Evolutionary conservation across 1,139 yeast species (phyloP), one percentile per base, ranked within the genome.

Genomic region (Pichia sp.): DNA sequence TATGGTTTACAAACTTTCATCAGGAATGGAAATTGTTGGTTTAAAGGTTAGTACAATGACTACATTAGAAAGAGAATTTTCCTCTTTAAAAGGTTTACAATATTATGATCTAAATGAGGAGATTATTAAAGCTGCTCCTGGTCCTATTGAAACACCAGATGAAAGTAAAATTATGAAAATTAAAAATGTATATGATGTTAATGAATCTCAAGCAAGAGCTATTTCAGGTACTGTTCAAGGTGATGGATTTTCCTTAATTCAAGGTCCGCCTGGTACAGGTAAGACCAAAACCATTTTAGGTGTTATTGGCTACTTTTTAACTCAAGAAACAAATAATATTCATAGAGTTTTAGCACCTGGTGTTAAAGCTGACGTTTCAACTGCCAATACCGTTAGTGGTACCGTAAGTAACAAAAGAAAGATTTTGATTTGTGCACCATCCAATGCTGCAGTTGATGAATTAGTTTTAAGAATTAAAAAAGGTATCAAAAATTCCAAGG

Each of bases 211-310:
- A 64, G 97, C 97, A 0, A 71, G 67, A 39, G 98, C 98, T 0
- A 86, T 92, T 47, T 70, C 82, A 30, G 87, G 90, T 1, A 76
- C 96, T 0, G 78, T 79, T 39, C 63, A 69, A 27, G 71, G 76
- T 8, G 70, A 69, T 3, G 99, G 98, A 0, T 87, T 94, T 60
- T 83, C 95, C 0, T 70, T 92, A 42, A 89, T 92, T 61, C 98
- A 92, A 66, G 99, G 98, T 49, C 97, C 97, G 1, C 97, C 97
- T 0, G 97, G 97, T 66, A 92, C 98, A 0, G 98, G 98, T 69
- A 94, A 94, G 62, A 94, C 99, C 1, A 94, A 92, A 60, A 94
- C 99, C 0, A 92, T 94, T 67, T 64, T 94, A 37, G 97, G 97
- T 26, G 82, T 92, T 46, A 79, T 92, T 37, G 97, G 97, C 0